Evolutionary conservation across 768 basidiomycete genomes (phyloP).

Genomic region (Suillus ampliporus): DNA sequence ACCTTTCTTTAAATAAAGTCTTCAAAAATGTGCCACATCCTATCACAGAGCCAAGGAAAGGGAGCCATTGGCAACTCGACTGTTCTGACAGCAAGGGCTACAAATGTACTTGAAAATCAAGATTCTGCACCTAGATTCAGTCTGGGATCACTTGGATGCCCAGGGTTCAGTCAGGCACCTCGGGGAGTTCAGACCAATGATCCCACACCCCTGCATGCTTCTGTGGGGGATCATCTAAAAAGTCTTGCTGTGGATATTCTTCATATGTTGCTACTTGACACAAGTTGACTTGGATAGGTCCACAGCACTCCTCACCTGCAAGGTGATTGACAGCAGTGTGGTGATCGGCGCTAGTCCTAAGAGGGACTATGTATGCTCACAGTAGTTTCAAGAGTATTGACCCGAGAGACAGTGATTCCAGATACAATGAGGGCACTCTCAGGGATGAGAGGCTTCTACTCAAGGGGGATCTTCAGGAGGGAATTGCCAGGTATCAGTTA

Average conservation of each 20-base stretch:
- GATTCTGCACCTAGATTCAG: constrained; percentile 20
- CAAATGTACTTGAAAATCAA: constrained; percentile 47
- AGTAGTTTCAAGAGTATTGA: too few species aligned
- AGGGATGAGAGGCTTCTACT: too few species aligned
- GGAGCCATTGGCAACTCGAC: constrained; percentile 68
- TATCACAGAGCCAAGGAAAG: constrained; percentile 73
- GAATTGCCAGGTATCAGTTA: too few species aligned
- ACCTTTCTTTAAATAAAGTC: constrained; percentile 58
- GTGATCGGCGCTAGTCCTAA: too few species aligned
- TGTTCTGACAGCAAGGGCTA: constrained; percentile 61
- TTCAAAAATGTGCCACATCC: constrained; percentile 62
- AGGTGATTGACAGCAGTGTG: too few species aligned
- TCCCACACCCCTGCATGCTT: background rate
- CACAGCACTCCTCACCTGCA: too few species aligned
- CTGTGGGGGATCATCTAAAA: background rate
- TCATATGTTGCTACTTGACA: background rate
- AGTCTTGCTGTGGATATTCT: background rate
- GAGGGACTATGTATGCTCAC: too few species aligned
- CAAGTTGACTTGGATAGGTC: too few species aligned
- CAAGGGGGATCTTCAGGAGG: too few species aligned
- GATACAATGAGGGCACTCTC: too few species aligned
- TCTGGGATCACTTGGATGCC: constrained; percentile 22
- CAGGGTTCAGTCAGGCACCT: constrained; percentile 16
- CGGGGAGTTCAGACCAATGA: background rate
- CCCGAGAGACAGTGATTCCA: too few species aligned